These are phyloP conservation scores for Aspergillus candidus DNA, from an alignment of 2,329 filamentous ascomycete genomes.

Conservation along the genomic window DNA sequence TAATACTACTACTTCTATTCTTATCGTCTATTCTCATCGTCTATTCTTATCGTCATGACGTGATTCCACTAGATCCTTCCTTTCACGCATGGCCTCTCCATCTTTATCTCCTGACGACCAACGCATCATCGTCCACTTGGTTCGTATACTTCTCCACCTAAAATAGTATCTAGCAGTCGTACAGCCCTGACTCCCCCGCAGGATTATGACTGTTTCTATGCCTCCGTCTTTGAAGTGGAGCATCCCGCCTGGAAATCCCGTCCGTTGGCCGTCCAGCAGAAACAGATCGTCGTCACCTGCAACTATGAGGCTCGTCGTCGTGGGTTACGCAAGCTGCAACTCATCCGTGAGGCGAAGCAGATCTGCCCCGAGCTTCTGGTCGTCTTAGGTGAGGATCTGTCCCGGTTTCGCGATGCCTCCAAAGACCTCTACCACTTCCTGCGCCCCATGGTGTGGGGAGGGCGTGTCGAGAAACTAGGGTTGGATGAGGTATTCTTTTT, in stretches of 20 bases:
- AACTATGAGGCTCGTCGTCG: conserved; percentile 82
- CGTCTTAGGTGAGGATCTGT: conserved; percentile 79
- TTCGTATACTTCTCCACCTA: conserved; percentile 37
- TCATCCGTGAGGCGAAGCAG: conserved; percentile 72
- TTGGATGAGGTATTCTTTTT: conserved; percentile 70
- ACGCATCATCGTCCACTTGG: conserved; percentile 75
- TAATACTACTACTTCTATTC: too few relatives aligned
- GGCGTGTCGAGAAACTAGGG: conserved; percentile 71
- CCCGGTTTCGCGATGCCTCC: conserved; percentile 76
- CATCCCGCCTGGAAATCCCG: conserved; percentile 65
- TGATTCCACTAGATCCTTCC: conserved; percentile 5
- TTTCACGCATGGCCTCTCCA: conserved; percentile 12
- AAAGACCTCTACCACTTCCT: conserved; percentile 73
- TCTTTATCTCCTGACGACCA: conserved; percentile 47
- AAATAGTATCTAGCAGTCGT: conserved; percentile 3
- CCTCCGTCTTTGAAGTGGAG: conserved; percentile 78
- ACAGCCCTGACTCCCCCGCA: conserved; percentile 12
- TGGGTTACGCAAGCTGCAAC: conserved; percentile 67
- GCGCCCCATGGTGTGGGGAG: conserved; percentile 68
- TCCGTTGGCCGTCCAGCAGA: conserved; percentile 82
- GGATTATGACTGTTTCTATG: conserved; percentile 75
- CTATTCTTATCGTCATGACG: too few relatives aligned
- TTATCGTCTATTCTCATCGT: too few relatives aligned
- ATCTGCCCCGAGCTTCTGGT: conserved; percentile 79
- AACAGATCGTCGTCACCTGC: conserved; percentile 86